Percentiles rank a stretch among this genome's conserved stretches.
These are phyloP conservation scores for Solanum chiquidenum DNA, from an alignment of 257 asterid species.

Conservation along the genomic window DNA sequence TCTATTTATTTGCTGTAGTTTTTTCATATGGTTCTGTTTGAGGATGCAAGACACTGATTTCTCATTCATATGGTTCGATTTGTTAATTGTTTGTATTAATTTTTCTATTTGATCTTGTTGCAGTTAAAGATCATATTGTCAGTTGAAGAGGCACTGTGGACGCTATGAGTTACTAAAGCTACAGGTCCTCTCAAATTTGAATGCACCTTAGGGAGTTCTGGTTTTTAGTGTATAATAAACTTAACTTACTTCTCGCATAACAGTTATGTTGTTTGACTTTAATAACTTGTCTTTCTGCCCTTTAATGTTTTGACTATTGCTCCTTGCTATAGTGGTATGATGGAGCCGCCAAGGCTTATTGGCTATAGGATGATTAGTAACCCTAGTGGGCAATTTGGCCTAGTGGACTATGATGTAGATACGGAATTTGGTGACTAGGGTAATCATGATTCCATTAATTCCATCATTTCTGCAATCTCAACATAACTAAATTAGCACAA, in stretches of 20 bases:
- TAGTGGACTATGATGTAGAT: neutral
- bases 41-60: neutral
- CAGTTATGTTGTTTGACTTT: neutral
- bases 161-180: neutral
- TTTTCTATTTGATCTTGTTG: slow-evolving; percentile 14
- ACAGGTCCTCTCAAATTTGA: slow-evolving; percentile 5
- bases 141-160: neutral
- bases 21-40: neutral
- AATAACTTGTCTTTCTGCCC: neutral
- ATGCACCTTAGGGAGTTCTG: slow-evolving; percentile 24
- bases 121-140: neutral
- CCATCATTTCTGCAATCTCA: neutral
- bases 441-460: neutral
- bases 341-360: neutral
- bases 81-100: neutral
- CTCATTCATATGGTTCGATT: neutral
- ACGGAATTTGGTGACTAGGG: neutral
- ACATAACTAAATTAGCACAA: neutral
- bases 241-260: neutral
- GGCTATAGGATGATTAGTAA: neutral
- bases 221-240: slow-evolving; percentile 26
- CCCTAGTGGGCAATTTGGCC: neutral
- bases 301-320: neutral
- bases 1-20: neutral
- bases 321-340: neutral